Evolutionary conservation across 495 filamentous ascomycete genomes (phyloP), one percentile per base, ranked within the genome.

Genomic region (Penicillium waksmanii): DNA sequence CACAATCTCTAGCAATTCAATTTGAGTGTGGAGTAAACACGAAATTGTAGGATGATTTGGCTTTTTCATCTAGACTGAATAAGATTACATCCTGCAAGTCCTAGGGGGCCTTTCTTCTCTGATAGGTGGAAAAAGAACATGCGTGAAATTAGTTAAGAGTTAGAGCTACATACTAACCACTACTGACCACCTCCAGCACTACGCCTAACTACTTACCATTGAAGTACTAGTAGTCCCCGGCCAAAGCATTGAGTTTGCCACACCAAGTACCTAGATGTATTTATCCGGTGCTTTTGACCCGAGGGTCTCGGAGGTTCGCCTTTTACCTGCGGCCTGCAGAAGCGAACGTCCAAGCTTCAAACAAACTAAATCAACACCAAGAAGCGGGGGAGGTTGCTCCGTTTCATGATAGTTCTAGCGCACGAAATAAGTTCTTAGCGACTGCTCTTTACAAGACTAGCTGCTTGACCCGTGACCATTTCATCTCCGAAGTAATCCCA

Each of bases 101-200:
- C 6, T 3, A 51, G 19, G 3, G 17, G 48, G 15, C 11, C 23
- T 25, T 12, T 38, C 23, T 25, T 12, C 10, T 52, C 19, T 62
- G 47, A 69, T 66, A 64, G 64, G 66, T 62, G 64, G 63, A 65
- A 67, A 66, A 69, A 52, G 42, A 40, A 5, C 15, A 35, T 2
- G 46, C 18, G 19, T 5, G 4, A 19, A 48, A 19, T 46, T 40
- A 40, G 36, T n/a, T 13, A 13, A 40, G 4, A 40, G 0, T 5
- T n/a, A 13, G 12, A 40, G 5, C 36, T 13, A n/a, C 12, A 13
- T 13, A 40, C 4, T 40, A 13, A 40, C 3, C 36, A 12, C 36
- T 15, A n/a, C 23, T 23, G 23, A 23, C 23, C 23, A 40, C 27
- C 1, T 31, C 11, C 36, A 40, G 36, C 1, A 40, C 12, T 15